These are phyloP conservation scores for Penicillium sp. DNA, from an alignment of 2,329 filamentous ascomycete species.

Conservation along the genomic window DNA sequence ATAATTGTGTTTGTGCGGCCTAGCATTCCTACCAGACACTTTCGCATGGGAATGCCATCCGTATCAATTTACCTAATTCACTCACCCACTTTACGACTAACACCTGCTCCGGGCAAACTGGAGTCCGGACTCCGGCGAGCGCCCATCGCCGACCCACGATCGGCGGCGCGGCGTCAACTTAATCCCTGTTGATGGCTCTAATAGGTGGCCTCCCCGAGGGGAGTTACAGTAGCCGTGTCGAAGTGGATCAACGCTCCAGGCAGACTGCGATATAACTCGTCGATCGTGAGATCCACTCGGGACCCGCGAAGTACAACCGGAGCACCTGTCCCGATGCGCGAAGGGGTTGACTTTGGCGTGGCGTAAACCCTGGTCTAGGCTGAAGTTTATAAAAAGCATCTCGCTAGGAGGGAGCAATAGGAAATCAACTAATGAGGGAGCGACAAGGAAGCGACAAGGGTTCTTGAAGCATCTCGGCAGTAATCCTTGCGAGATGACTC, in stretches of 20 bases:
- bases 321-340: neutral
- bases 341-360: constrained; percentile 1
- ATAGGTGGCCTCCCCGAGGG: neutral
- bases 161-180: neutral
- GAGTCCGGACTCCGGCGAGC: constrained; percentile 2
- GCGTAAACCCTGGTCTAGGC: neutral
- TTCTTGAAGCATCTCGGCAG: too few species aligned
- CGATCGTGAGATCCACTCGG: neutral
- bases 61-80: neutral
- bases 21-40: neutral
- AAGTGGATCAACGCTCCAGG: neutral
- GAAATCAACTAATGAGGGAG: too few species aligned
- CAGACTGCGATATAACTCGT: neutral
- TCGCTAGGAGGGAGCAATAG: neutral
- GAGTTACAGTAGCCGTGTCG: neutral
- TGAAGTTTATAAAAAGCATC: neutral
- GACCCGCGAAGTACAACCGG: neutral
- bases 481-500: too few species aligned
- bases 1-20: too few species aligned
- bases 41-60: neutral
- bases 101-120: neutral
- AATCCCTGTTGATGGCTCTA: neutral
- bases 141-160: constrained; percentile 1
- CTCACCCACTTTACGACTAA: neutral
- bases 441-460: too few species aligned